Percentiles rank a stretch among this genome's conserved stretches.
Conservation (phyloP, 805 yeast species). For the Suhomyces canberraensis region DNA sequence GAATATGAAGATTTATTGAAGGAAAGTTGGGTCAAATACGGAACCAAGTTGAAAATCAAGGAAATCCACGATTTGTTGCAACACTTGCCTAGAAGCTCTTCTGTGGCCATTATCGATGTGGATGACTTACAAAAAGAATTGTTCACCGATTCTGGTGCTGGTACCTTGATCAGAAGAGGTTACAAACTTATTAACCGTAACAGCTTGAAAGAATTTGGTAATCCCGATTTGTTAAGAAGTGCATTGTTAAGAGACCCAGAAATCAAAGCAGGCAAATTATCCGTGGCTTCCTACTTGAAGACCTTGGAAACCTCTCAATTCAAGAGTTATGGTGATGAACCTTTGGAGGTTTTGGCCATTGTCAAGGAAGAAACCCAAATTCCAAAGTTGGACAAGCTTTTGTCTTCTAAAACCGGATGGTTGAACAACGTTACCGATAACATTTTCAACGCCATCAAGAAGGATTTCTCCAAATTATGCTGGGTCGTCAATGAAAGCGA, state of each 20-base stretch:
- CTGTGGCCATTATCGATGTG: slow-evolving; percentile 96
- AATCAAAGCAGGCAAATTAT: slow-evolving; percentile 62
- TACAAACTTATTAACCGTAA: slow-evolving; percentile 76
- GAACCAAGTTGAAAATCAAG: slow-evolving; percentile 94
- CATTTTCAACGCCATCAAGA: slow-evolving; percentile 76
- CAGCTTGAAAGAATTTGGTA: slow-evolving; percentile 63
- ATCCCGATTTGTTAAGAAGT: slow-evolving; percentile 72
- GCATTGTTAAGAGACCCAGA: slow-evolving; percentile 78
- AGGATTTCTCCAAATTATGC: slow-evolving; percentile 69
- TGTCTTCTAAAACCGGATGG: slow-evolving; percentile 92
- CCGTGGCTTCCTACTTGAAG: slow-evolving; percentile 80
- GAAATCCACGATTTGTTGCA: slow-evolving; percentile 93
- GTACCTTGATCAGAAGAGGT: slow-evolving; percentile 97
- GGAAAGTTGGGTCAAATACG: slow-evolving; percentile 97
- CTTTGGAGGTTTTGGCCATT: slow-evolving; percentile 89
- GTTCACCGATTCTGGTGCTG: slow-evolving; percentile 98
- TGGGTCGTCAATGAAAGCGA: slow-evolving; percentile 93
- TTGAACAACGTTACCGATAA: slow-evolving; percentile 95
- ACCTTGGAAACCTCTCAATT: slow-evolving; percentile 59
- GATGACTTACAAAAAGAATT: slow-evolving; percentile 94
- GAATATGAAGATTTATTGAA: slow-evolving; percentile 88
- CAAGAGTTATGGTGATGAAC: slow-evolving; percentile 91
- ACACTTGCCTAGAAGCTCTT: slow-evolving; percentile 92
- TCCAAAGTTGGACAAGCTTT: slow-evolving; percentile 78
- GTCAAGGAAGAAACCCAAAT: slow-evolving; percentile 56